Conservation (phyloP, 768 basidiomycete genomes). For the Phallus indusiatus region DNA sequence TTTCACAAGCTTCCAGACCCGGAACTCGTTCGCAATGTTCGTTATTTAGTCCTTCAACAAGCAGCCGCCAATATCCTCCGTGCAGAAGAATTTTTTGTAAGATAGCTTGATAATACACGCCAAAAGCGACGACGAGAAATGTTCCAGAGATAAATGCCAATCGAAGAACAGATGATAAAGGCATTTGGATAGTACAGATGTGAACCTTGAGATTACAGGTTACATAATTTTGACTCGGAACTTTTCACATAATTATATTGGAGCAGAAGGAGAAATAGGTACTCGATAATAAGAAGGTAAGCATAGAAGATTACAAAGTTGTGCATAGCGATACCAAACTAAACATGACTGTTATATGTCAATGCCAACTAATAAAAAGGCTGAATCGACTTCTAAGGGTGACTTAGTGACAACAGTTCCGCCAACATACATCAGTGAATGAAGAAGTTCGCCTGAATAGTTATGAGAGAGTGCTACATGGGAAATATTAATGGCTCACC, state of each 20-base stretch:
- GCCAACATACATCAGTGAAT: conserved; percentile 89
- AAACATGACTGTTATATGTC: conserved; percentile 43
- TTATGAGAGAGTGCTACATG: background rate
- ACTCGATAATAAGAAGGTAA: background rate
- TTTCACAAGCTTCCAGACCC: conserved; percentile 60
- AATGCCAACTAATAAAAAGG: conserved; percentile 77
- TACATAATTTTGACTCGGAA: background rate
- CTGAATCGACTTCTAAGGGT: conserved; percentile 63
- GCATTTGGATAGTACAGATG: background rate
- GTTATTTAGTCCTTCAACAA: conserved; percentile 36
- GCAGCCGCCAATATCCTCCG: conserved; percentile 34
- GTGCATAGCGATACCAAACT: background rate
- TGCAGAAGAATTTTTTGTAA: conserved; percentile 35
- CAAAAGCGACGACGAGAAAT: conserved; percentile 31
- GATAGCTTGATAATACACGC: conserved; percentile 37
- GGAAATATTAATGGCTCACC: conserved; percentile 14
- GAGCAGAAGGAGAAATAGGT: background rate
- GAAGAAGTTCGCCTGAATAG: conserved; percentile 48
- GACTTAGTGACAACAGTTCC: conserved; percentile 78
- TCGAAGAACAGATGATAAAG: background rate
- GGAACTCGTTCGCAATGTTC: conserved; percentile 38
- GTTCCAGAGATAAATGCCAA: conserved; percentile 18
- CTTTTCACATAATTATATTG: background rate
- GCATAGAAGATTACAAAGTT: background rate
- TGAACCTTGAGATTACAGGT: background rate